Evolutionary conservation across 2,329 filamentous ascomycete genomes (phyloP).

Genomic region (Eutypella sp.): DNA sequence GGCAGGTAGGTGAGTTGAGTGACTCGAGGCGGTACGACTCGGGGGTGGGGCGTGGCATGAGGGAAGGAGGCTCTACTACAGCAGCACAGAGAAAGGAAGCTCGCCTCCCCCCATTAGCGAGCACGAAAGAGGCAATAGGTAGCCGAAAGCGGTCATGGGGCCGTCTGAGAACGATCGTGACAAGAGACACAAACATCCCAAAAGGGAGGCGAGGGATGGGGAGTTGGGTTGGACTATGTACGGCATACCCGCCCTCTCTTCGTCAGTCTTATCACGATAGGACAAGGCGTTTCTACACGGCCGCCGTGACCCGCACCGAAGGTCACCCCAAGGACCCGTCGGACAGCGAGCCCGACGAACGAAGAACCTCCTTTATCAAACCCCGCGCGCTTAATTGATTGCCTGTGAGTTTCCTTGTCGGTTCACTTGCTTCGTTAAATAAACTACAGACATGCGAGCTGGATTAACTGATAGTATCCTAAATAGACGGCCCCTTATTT

Average conservation of each 20-base stretch:
- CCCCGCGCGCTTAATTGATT: too few relatives aligned
- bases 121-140: constrained; percentile 14
- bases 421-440: too few relatives aligned
- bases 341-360: too few relatives aligned
- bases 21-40: not conserved
- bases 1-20: too few relatives aligned
- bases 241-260: constrained; percentile 12
- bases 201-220: too few relatives aligned
- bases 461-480: not conserved
- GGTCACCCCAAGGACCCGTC: not conserved
- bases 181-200: constrained; percentile 7
- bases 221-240: constrained; percentile 9
- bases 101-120: constrained; percentile 12
- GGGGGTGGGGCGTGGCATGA: not conserved
- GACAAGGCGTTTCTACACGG: constrained; percentile 12
- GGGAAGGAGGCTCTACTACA: not conserved
- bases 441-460: too few relatives aligned
- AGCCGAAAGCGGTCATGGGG: constrained; percentile 11
- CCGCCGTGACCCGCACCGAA: constrained; percentile 9
- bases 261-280: too few relatives aligned
- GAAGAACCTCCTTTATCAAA: too few relatives aligned
- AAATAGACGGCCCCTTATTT: not conserved
- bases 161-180: constrained; percentile 14
- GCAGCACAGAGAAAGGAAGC: constrained; percentile 4
- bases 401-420: too few relatives aligned